Percentiles rank a stretch among this genome's conserved stretches.
Evolutionary conservation across 495 filamentous ascomycete genomes (phyloP).

Genomic region (Lasiosphaeria ovina): DNA sequence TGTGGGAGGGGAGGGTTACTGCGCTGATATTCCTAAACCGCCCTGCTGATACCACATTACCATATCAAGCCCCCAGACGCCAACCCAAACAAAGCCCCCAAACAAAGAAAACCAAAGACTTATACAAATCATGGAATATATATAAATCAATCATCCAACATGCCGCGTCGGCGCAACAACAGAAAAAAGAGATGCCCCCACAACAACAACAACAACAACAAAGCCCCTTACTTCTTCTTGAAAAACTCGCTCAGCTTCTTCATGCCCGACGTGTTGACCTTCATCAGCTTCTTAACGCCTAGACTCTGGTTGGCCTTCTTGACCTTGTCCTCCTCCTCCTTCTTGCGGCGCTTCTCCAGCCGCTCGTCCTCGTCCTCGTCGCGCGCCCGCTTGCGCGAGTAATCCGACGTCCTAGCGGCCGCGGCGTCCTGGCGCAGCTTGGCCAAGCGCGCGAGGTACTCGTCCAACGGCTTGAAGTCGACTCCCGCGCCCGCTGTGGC

Average conservation of each 20-base stretch:
- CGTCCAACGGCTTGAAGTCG: slow-evolving; percentile 68
- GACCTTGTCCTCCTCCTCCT: slow-evolving; percentile 59
- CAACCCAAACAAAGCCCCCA: background rate
- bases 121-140: background rate
- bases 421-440: slow-evolving; percentile 66
- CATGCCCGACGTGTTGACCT: slow-evolving; percentile 89
- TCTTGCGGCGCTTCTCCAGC: slow-evolving; percentile 73
- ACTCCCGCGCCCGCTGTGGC: slow-evolving; percentile 20
- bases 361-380: slow-evolving; percentile 76
- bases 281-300: slow-evolving; percentile 74
- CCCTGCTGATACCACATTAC: slow-evolving; percentile 1
- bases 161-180: no score
- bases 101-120: background rate
- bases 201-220: background rate
- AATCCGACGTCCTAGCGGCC: slow-evolving; percentile 67
- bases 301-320: slow-evolving; percentile 68
- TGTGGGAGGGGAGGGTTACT: background rate
- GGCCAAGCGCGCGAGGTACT: slow-evolving; percentile 62
- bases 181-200: no score
- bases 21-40: no score
- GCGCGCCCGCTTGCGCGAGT: slow-evolving; percentile 65
- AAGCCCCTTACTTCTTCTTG: slow-evolving; percentile 55
- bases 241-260: slow-evolving; percentile 97
- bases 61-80: background rate
- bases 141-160: background rate